Evolutionary conservation across 2,329 filamentous ascomycete genomes (phyloP), one percentile per base, ranked within the genome.

Genomic region (Cladosporium phlei): DNA sequence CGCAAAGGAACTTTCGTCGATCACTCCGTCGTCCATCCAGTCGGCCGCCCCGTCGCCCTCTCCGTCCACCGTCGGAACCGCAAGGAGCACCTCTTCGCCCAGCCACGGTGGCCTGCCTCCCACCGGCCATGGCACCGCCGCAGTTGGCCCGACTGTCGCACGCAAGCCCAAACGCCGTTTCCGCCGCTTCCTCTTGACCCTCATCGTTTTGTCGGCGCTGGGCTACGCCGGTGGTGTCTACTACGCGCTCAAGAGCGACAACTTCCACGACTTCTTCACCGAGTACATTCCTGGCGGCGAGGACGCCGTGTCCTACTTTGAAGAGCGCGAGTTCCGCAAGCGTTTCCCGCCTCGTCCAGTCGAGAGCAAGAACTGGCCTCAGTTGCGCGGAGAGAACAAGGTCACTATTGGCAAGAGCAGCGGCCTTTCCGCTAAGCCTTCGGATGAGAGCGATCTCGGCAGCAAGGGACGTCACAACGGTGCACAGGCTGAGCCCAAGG

Each of bases 251-350:
- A 78, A 93, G 68, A 95, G 85, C 63, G 93, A 98, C 74, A 95
- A 88, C 71, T 98, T 97, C 78, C 91, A 98, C 71, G 93, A 98
- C 69, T 93, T 96, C 75, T 98, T 98, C 72, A 97, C 90, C 60
- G 90, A 96, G 71, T 98, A 91, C 67, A 72, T 98, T 14, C 93
- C 93, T 17, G 95, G 86, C 57, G 93, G 90, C 60, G 93, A 98
- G 71, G 88, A 95, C 65, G 86, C 86, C 14, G 91, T 98, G 35
- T 80, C 95, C 20, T 97, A 95, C 71, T 83, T 98, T 43, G 93
- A 98, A 70, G 93, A 98, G 71, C 80, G 85, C 56, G 89, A 96
- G 62, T 96, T 95, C 73, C 82, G 85, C 64, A 89, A 85, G 69
- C 83, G 87, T 48, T 96, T 95, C 73, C 82, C 80, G 7, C 71